Base-by-base conservation (phyloP, 148 eudicot species). In the Chenopodium berlandieri region DNA sequence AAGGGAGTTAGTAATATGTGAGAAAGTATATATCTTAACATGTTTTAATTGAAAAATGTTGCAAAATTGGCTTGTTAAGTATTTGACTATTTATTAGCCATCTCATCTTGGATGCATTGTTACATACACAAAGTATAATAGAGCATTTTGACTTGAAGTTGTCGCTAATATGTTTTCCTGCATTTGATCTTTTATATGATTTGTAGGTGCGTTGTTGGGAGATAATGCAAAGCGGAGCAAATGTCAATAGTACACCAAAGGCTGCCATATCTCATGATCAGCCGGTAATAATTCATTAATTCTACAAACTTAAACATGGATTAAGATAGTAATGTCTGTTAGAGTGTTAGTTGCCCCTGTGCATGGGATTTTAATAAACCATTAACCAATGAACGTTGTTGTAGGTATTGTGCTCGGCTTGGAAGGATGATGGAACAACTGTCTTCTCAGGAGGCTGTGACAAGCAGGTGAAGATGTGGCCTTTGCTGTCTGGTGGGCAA, bases 401-500 rank as follows among this genome's bases (percentile, higher is more conserved):
- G 80, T 93, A 94, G 99, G 98, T 91, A 68, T 74, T 96, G 47
- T 96, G 99, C 85, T 92, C 97, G 75, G 68, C 98, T 82, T 96
- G 99, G 99, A 96, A 96, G 77, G 99, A 96, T 84, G 98, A 96
- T 64, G 98, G 98, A 50, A 90, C 94, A 50, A 90, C 99, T 46
- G 98, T 96, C 66, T 96, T 96, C 79, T 90, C 98, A 62, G 99
- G 99, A 72, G 99, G 99, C 70, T 92, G 97, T 82, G 98, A 96
- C 87, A 96, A 96, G 81, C 99, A 92, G 82, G 98, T 89, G 11
- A 96, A 96, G 84, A 96, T 96, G 99, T 96, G 98, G 99, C 94
- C 90, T 14, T 87, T 95, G 58, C 77, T 89, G 76, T 88, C 93
- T 78, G 97, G 91, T 83, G 91, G 89, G 56, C 98, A 90, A 85